Conservation (phyloP, 2,329 filamentous ascomycete species). For the Penicillium italicum region DNA sequence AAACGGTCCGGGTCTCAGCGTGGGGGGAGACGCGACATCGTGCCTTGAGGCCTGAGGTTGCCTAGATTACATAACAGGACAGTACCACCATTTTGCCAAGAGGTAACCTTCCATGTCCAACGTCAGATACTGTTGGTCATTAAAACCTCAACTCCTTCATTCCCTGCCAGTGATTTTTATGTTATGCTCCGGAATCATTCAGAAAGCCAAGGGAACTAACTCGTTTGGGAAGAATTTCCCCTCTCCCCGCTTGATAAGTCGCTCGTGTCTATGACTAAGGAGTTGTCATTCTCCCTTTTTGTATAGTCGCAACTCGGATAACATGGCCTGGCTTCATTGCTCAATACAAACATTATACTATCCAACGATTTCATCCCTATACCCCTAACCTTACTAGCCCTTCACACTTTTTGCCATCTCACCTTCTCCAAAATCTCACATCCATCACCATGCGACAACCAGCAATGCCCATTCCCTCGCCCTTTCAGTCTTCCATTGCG, state of each 20-base stretch:
- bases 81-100: no score
- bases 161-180: background rate
- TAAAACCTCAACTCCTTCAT: conserved; percentile 1
- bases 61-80: background rate
- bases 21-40: conserved; percentile 10
- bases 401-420: background rate
- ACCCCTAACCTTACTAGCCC: background rate
- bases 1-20: conserved; percentile 1
- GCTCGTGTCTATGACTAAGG: conserved; percentile 14
- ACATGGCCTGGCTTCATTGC: background rate
- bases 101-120: background rate
- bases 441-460: conserved; percentile 21
- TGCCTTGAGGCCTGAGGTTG: conserved; percentile 8
- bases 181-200: background rate
- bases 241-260: conserved; percentile 14
- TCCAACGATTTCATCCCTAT: background rate
- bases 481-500: conserved; percentile 71
- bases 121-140: conserved; percentile 8
- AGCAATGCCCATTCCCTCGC: conserved; percentile 52
- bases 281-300: background rate
- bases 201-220: conserved; percentile 7
- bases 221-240: conserved; percentile 13
- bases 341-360: background rate
- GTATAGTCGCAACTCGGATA: conserved; percentile 9
- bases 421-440: background rate